Percentiles rank a stretch among this genome's conserved stretches.
These are phyloP conservation scores for Moesziomyces sp. DNA, from an alignment of 1,284 basidiomycete species.

Conservation along the genomic window DNA sequence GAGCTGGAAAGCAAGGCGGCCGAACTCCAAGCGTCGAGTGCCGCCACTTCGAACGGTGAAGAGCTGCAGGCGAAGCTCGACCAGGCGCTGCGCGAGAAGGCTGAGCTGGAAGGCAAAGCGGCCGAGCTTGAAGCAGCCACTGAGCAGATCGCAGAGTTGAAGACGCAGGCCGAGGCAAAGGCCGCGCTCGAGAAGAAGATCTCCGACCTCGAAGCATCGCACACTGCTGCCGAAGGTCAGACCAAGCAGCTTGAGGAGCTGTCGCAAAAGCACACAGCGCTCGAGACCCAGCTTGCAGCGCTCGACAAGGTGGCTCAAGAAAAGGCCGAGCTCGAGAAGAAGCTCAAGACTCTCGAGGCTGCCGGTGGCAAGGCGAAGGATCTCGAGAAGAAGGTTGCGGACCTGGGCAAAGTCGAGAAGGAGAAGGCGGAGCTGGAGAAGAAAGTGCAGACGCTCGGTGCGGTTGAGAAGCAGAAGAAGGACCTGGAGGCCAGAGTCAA, in stretches of 20 bases:
- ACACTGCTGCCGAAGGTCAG: constrained; percentile 81
- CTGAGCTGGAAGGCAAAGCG: constrained; percentile 1
- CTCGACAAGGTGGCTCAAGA: constrained; percentile 30
- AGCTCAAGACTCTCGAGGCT: constrained; percentile 27
- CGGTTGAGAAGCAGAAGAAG: constrained; percentile 31
- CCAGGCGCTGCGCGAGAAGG: constrained; percentile 4
- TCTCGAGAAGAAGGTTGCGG: constrained; percentile 59
- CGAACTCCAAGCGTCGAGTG: neutral
- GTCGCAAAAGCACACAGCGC: constrained; percentile 35
- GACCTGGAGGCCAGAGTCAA: constrained; percentile 10
- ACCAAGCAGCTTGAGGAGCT: constrained; percentile 78
- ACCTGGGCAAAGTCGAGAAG: constrained; percentile 4
- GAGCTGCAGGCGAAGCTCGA: constrained; percentile 14
- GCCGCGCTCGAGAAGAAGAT: constrained; percentile 11
- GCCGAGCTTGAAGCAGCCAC: constrained; percentile 14
- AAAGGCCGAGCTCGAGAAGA: constrained; percentile 22
- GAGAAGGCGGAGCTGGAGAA: constrained; percentile 20
- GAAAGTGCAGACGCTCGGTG: constrained; percentile 23
- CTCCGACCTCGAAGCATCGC: constrained; percentile 5
- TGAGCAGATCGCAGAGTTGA: neutral
- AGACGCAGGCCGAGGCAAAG: neutral
- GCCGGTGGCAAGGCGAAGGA: constrained; percentile 56
- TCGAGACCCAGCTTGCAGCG: constrained; percentile 33
- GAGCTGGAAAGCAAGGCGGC: constrained; percentile 1
- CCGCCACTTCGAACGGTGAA: neutral